Evolutionary conservation across 2,329 filamentous ascomycete genomes (phyloP), one percentile per base, ranked within the genome.

Genomic region (Cladosporium sp.): DNA sequence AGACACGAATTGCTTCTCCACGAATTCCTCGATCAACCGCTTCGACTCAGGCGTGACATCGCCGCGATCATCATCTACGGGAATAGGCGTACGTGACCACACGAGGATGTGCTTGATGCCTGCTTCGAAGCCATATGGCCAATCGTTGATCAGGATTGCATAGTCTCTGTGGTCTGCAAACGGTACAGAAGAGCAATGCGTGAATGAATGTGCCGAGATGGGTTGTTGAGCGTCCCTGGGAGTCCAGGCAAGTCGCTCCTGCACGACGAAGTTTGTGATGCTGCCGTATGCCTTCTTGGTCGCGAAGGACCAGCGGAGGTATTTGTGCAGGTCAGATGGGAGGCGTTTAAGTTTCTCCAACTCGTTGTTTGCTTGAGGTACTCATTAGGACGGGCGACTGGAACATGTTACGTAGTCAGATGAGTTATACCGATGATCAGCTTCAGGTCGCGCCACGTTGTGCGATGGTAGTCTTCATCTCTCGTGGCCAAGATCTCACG

Each of bases 141-240:
- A 87, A 68, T 87, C 84, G 64, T 87, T 87, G 42, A 73, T 73
- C 47, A 86, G 72, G 56, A 85, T 80, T 57, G 73, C 76, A 69
- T 79, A 86, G 69, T 86, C 83, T 34, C 68, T 65, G 9, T 73
- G 62, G 63, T 84, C 75, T 47, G 75, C 77, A 67, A 86, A 86
- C 0, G 83, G 83, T 3, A 69, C 73, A 10, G 72, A 64, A 59
- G 80, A 80, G 17, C 70, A 69, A 58, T 77, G 75, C 4, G 69
- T 62, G 61, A 83, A 80, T 58, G 56, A 66, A 47, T 63, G 73
- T 19, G 35, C 35, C 47, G 54, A 37, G 40, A 36, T 55, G 34
- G 40, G 45, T 20, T 44, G n/a, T 32, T 15, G 3, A n/a, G 24
- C 8, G 20, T 25, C 34, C 57, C 55, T 9, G 62, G 65, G 49